phyloP scores from a whole-genome alignment of 2,329 filamentous ascomycete genomes.

The Lecanicillium sp. region DNA sequence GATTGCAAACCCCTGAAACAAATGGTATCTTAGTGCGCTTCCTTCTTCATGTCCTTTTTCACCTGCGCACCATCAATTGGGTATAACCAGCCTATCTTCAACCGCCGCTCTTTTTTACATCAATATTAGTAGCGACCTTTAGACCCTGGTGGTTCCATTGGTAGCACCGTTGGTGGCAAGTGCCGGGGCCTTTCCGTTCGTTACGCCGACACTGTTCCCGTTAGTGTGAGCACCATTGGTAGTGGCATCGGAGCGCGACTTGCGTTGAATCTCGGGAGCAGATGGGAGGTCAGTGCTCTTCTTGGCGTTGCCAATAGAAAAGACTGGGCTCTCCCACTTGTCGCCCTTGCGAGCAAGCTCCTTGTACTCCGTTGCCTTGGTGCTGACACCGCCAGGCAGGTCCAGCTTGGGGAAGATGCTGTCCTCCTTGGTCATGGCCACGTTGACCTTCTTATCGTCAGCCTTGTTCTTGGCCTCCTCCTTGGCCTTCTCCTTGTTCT shows the following conservation, averaged over 20 bases:
- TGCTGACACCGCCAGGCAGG: slow-evolving; percentile 74
- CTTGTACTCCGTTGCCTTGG: slow-evolving; percentile 91
- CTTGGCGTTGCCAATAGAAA: slow-evolving; percentile 72
- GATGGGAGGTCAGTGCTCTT: slow-evolving; percentile 65
- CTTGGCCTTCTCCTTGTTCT: slow-evolving; percentile 73
- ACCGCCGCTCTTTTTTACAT: too few species aligned
- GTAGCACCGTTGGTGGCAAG: slow-evolving; percentile 8
- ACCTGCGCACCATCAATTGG: too few species aligned
- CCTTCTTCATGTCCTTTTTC: too few species aligned
- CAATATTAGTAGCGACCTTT: too few species aligned
- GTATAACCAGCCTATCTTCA: too few species aligned
- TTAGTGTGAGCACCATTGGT: slow-evolving; percentile 7
- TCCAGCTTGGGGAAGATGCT: slow-evolving; percentile 82
- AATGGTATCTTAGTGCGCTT: too few species aligned
- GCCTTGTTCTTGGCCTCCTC: slow-evolving; percentile 2
- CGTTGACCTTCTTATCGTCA: slow-evolving; percentile 51
- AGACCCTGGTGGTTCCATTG: too few species aligned
- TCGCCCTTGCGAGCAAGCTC: slow-evolving; percentile 82
- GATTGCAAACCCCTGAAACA: too few species aligned
- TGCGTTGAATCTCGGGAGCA: slow-evolving; percentile 43
- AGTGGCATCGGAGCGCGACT: slow-evolving; percentile 22
- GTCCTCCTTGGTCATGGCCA: slow-evolving; percentile 57
- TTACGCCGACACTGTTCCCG: slow-evolving; percentile 8
- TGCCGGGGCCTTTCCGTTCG: slow-evolving; percentile 10
- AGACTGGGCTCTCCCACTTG: slow-evolving; percentile 90